Evolutionary conservation across 345 rosid species (phyloP).

Genomic region (Mallotus nudiflorus): DNA sequence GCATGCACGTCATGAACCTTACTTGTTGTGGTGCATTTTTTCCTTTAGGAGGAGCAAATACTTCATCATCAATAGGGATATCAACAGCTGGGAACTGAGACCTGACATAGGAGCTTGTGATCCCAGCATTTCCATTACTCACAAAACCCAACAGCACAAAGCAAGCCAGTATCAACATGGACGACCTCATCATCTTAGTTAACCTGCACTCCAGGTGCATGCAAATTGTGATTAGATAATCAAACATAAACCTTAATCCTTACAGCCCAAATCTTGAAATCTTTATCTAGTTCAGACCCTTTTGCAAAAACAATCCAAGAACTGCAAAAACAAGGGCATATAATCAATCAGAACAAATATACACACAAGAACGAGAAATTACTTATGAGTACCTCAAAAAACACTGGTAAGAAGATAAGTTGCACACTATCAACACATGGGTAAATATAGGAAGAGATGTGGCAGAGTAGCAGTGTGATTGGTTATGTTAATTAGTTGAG

Average conservation of each 20-base stretch:
- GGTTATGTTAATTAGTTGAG: no score
- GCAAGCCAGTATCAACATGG: constrained; percentile 8
- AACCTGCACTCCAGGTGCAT: no score
- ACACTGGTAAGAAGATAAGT: no score
- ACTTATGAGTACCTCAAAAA: no score
- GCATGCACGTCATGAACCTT: constrained; percentile 11
- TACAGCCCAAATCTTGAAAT: background rate
- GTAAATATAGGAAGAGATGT: no score
- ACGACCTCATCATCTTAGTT: constrained; percentile 8
- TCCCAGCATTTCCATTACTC: constrained; percentile 51
- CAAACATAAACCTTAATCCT: background rate
- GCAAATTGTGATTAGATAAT: constrained; percentile 29
- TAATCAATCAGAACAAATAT: no score
- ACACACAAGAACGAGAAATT: no score
- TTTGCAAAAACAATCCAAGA: background rate
- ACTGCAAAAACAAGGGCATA: background rate
- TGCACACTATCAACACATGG: no score
- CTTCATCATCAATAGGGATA: constrained; percentile 76
- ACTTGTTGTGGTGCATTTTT: constrained; percentile 92
- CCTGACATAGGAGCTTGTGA: constrained; percentile 67
- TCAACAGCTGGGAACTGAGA: constrained; percentile 85
- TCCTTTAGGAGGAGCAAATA: constrained; percentile 69
- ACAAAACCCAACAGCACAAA: constrained; percentile 39
- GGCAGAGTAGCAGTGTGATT: no score
- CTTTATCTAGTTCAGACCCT: background rate